phyloP scores from a whole-genome alignment of 1,284 basidiomycete genomes.

The Bondarzewia mesenterica region DNA sequence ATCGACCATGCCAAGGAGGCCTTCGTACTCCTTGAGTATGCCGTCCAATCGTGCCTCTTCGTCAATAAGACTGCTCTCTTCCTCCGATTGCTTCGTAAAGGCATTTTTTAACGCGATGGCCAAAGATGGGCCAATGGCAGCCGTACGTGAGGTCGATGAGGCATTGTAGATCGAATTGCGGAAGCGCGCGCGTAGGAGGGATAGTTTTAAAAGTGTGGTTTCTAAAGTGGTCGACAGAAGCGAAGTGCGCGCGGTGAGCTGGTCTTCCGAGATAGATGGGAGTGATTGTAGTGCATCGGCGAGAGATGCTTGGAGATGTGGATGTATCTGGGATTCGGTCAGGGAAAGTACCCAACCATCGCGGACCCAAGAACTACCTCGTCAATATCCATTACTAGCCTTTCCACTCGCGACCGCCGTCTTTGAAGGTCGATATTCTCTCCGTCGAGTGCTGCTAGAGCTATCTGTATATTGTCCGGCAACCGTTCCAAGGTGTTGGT shows the following conservation, averaged over 20 bases:
- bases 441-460: too few relatives aligned
- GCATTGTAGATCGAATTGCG: not conserved
- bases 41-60: not conserved
- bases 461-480: too few relatives aligned
- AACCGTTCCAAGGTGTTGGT: too few relatives aligned
- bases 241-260: not conserved
- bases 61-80: not conserved
- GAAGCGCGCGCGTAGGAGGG: not conserved
- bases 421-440: too few relatives aligned
- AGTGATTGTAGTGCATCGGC: too few relatives aligned
- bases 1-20: not conserved
- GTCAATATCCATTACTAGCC: too few relatives aligned
- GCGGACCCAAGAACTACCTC: too few relatives aligned
- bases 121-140: not conserved
- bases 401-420: too few relatives aligned
- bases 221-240: not conserved
- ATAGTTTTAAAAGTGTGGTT: not conserved
- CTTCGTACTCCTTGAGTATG: not conserved
- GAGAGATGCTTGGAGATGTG: not conserved
- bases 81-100: not conserved
- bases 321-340: too few relatives aligned
- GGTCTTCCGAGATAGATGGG: not conserved
- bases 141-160: not conserved
- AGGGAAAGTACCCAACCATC: too few relatives aligned
- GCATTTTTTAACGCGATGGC: not conserved